These are phyloP conservation scores for Fusarium tjaetaba DNA, from an alignment of 2,329 filamentous ascomycete genomes.

Conservation along the genomic window DNA sequence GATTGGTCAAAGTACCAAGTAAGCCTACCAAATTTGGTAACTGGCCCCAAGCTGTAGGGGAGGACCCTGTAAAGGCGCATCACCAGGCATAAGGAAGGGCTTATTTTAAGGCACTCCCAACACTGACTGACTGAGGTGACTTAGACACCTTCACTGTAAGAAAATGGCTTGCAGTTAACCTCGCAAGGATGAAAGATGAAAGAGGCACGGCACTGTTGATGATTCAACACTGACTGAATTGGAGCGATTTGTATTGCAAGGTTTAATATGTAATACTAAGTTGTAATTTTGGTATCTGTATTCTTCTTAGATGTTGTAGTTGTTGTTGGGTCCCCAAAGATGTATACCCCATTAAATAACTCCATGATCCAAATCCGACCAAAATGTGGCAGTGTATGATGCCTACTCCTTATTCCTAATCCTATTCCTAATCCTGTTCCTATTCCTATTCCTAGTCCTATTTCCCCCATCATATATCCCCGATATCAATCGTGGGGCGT, in stretches of 20 bases:
- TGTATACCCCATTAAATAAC: conserved; percentile 27
- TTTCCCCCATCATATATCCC: conserved; percentile 19
- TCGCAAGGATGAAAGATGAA: background rate
- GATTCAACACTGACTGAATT: background rate
- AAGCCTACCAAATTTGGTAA: conserved; percentile 34
- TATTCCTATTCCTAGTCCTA: background rate
- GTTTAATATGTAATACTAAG: background rate
- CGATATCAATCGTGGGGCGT: conserved; percentile 24
- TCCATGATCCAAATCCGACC: conserved; percentile 29
- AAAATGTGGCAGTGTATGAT: conserved; percentile 37
- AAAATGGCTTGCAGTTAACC: background rate
- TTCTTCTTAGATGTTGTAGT: conserved; percentile 2
- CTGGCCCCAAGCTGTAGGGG: conserved; percentile 6
- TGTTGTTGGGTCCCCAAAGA: conserved; percentile 3
- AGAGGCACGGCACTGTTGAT: background rate
- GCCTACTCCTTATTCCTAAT: conserved; percentile 1
- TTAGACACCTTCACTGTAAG: background rate
- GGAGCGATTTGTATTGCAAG: conserved; percentile 7
- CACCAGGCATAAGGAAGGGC: conserved; percentile 24
- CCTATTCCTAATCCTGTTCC: background rate
- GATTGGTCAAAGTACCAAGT: conserved; percentile 10
- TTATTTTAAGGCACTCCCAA: background rate
- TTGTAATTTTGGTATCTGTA: conserved; percentile 17
- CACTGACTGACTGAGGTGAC: background rate
- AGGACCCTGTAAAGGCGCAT: conserved; percentile 30